Base-by-base conservation (phyloP, 2,329 filamentous ascomycete species). In the Diaporthe nobilis region DNA sequence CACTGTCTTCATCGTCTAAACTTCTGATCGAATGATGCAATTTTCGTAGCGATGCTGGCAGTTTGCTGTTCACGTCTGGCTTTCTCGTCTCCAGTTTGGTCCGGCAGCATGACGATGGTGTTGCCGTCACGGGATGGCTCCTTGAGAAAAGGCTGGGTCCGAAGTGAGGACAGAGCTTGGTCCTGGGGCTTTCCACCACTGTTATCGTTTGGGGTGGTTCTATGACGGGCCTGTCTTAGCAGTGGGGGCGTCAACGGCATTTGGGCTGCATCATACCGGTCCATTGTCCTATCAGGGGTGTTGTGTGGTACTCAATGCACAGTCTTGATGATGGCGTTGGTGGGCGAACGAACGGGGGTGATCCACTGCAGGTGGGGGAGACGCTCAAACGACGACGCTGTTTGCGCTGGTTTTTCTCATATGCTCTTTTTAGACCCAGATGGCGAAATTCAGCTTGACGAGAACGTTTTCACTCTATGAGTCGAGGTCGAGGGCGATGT, bases 81-180 rank as follows among this genome's bases (percentile, higher is more conserved):
- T 12, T 39, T 42, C n/a, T 70, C 65, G 49, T 70, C 65, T 15
- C 49, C 65, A 8, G 65, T 70, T 10, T 70, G 65, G 15, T 70
- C 65, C 34, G 65, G 65, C 2, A 70, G 51, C 65, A 70, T 28
- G 22, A 70, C 65, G 15, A 70, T 70, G 31, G 65, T 70, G n/a
- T 70, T 70, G 1, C 65, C 65, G 15, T 70, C 49, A 3, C 65
- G 65, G n/a, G 49, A 55, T 9, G 65, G 65, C 49, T 70, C 65
- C 20, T 53, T 55, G 15, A 70, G 15, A 9, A 70, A 70, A 3
- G 65, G 65, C 5, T 55, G 34, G 25, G 65, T 70, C 6, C 65
- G 65, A 9, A 42, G 34, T 15, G 65, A 42, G 6, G 65, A 53
- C 1, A 70, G 15, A 1, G 22, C 65, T 55, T 70, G 4, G 65